Evolutionary conservation across 371 early-diverging fungal species (phyloP).

Genomic region (Encephalitozoon cuniculi): DNA sequence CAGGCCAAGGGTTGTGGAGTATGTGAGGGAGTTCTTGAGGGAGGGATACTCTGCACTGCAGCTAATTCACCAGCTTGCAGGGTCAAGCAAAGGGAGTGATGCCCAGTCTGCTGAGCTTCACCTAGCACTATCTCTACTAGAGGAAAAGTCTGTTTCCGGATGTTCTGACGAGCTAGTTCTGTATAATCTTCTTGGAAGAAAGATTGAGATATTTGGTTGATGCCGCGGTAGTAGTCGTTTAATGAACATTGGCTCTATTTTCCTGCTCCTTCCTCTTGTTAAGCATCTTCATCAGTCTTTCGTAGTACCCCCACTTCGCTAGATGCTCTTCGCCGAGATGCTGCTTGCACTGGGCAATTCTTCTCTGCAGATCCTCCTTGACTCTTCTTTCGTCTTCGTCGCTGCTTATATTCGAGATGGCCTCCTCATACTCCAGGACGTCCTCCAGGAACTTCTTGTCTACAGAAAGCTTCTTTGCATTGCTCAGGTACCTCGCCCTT

Average conservation of each 20-base stretch:
- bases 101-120: constrained; percentile 19
- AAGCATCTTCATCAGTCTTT: constrained; percentile 33
- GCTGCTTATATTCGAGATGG: background rate
- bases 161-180: constrained; percentile 50
- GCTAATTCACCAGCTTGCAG: constrained; percentile 45
- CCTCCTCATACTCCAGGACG: constrained; percentile 43
- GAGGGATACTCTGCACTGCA: constrained; percentile 51
- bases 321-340: constrained; percentile 28
- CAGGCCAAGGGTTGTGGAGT: constrained; percentile 6
- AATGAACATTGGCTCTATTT: background rate
- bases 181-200: constrained; percentile 34
- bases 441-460: constrained; percentile 24
- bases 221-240: background rate
- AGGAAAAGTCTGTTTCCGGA: constrained; percentile 32
- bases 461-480: background rate
- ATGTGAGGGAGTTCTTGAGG: constrained; percentile 33
- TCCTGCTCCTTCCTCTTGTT: background rate
- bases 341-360: constrained; percentile 45
- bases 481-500: constrained; percentile 39
- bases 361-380: background rate
- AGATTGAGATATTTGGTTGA: constrained; percentile 16
- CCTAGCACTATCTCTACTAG: constrained; percentile 15
- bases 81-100: constrained; percentile 9
- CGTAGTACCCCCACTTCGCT: constrained; percentile 49
- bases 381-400: constrained; percentile 3